phyloP scores from a whole-genome alignment of 148 eudicot species.

The Rhododendron ovatum region DNA sequence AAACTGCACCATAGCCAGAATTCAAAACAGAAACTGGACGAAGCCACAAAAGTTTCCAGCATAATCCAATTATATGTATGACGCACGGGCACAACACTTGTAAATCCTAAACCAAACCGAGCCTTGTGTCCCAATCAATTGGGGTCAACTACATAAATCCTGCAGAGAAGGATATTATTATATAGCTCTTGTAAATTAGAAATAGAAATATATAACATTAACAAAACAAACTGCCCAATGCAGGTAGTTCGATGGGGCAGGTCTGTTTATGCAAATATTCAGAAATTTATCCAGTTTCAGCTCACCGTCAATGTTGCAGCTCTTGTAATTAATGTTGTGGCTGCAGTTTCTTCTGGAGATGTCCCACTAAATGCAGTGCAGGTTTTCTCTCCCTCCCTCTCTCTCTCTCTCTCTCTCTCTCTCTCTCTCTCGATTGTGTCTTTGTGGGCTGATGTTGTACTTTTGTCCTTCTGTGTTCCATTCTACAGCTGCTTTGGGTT shows the following conservation, averaged over 20 bases:
- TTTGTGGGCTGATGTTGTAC: background rate
- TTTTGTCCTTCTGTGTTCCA: constrained; percentile 2
- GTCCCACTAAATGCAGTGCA: constrained; percentile 93
- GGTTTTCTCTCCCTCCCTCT: constrained; percentile 29
- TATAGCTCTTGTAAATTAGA: background rate
- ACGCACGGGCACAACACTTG: background rate
- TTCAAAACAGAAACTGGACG: background rate
- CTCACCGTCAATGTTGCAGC: constrained; percentile 97
- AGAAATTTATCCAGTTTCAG: constrained; percentile 94
- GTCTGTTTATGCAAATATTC: constrained; percentile 92
- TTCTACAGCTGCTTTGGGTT: constrained; percentile 85
- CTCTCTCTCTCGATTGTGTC: background rate
- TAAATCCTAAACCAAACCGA: background rate
- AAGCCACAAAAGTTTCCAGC: background rate
- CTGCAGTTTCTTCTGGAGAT: constrained; percentile 77
- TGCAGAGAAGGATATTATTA: background rate
- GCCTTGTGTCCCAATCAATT: background rate
- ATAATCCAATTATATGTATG: background rate
- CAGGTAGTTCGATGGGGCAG: constrained; percentile 99
- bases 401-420: background rate
- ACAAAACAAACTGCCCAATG: constrained; percentile 12
- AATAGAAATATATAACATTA: background rate
- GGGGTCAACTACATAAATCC: background rate
- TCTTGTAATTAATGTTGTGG: constrained; percentile 85
- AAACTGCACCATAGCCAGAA: background rate